Base-by-base conservation (phyloP, 768 basidiomycete genomes). In the Lentinula sp. region DNA sequence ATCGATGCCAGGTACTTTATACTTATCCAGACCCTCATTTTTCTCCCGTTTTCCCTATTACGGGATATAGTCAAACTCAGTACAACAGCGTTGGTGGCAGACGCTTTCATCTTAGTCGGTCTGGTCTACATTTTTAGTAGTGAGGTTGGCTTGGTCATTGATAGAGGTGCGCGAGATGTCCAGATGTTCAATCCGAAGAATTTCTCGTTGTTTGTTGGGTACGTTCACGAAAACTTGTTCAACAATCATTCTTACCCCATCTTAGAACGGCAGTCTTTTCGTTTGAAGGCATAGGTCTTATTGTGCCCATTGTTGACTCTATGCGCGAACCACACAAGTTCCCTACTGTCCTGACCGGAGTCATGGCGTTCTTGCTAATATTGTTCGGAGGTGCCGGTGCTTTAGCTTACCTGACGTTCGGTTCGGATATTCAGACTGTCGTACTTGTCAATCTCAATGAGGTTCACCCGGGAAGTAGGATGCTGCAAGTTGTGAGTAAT, bases 301-400 rank as follows among this genome's bases (percentile, higher is more conserved):
- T 99, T 64, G 92, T 99, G 63, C 97, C 97, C 18, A 97, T 99
- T 68, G 93, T 93, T 11, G 95, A 99, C 70, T 87, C 95, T 5
- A 99, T 99, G 97, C 82, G 84, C 28, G 94, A 98, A 70, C 97
- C 96, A 2, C 86, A 83, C 68, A 95, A 93, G 74, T 97, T 98
- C 82, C 95, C 96, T 4, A 76, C 73, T 52, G 93, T 89, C 3
- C 74, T 99, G 51, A 91, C 91, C 8, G 89, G 88, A 10, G 95
- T 98, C 60, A 98, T 98, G 95, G 67, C 88, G n/a, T 86, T 87
- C 73, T 79, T 95, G 23, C 81, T 87, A 23, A 86, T 91, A 31
- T 81, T 98, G 3, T 96, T 96, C 69, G 91, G 91, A 54, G 93
- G 91, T 39, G 90, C 90, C 35, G 95, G 95, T 37, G 84, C 83